Evolutionary conservation across 345 rosid species (phyloP), one percentile per base, ranked within the genome.

Genomic region (Carallia brachiata): DNA sequence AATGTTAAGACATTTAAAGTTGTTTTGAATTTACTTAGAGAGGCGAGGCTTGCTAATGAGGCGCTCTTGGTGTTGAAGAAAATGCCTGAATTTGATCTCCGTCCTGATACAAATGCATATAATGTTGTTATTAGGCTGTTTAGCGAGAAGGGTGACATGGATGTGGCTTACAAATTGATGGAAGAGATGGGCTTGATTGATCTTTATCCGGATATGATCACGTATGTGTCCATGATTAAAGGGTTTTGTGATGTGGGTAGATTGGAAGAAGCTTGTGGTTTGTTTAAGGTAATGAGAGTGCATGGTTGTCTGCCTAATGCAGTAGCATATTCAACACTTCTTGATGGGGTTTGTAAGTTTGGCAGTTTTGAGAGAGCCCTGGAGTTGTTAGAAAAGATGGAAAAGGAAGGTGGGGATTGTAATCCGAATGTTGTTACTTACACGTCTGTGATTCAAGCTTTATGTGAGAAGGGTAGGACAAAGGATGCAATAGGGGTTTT

Each of bases 111-210:
- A 0, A 62, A 57, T 67, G 73, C 79, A 1, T 86, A 88, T 72
- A 91, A 87, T 78, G 27, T 78, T 66, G 93, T 90, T 66, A 84
- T 91, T 79, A 83, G 80, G 82, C 72, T 85, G 89, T 87, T 94
- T 70, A 86, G 84, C 40, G 87, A 85, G 36, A 84, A 80, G 70
- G 89, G 90, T 57, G 89, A 90, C 69, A 31, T 89, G 86, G 79
- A 44, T 64, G 73, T 68, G 75, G 93, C 89, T 54, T 67, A 83
- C 48, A 73, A 74, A 44, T 75, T 94, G 82, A 84, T 87, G 93
- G 80, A 70, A 40, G 92, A 88, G 80, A 88, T 94, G 95, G 89
- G 84, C 36, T 72, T 81, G 80, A 39, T 72, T 48, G 88, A 82
- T 80, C 84, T 90, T 73, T 81, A 59, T 67, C 91, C 97, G 0